Conservation (phyloP, 306 rosid species). For the Inga oerstediana region DNA sequence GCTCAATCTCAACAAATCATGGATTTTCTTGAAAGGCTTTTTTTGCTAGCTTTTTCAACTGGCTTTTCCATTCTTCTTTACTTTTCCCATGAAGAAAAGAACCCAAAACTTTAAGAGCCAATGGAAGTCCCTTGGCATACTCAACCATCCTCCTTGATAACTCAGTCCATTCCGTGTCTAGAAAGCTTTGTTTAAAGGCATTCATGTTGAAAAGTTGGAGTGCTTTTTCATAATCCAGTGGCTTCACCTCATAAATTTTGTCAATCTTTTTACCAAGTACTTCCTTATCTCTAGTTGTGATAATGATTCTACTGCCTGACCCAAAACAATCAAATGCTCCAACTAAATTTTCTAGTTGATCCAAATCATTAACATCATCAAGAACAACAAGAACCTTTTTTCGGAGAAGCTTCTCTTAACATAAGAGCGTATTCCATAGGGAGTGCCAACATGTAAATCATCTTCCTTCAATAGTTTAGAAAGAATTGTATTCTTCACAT, state of each 20-base stretch:
- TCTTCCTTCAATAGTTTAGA: not conserved
- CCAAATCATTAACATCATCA: conserved; percentile 7
- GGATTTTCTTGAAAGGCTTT: not conserved
- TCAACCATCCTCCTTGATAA: conserved; percentile 7
- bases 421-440: not conserved
- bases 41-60: not conserved
- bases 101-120: conserved; percentile 13
- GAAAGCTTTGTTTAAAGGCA: not conserved
- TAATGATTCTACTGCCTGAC: not conserved
- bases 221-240: not conserved
- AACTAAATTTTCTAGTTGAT: conserved; percentile 13
- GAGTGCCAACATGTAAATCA: conserved; percentile 8
- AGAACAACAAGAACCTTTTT: conserved; percentile 14
- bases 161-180: not conserved
- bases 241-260: not conserved
- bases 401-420: not conserved
- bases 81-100: not conserved
- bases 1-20: conserved; percentile 9
- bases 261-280: not conserved
- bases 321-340: conserved; percentile 7
- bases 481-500: conserved; percentile 1
- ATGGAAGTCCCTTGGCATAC: not conserved
- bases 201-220: not conserved
- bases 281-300: conserved; percentile 12
- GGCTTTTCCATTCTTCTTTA: conserved; percentile 19